phyloP scores from a whole-genome alignment of 768 basidiomycete species.

The Serpula lacrymans region DNA sequence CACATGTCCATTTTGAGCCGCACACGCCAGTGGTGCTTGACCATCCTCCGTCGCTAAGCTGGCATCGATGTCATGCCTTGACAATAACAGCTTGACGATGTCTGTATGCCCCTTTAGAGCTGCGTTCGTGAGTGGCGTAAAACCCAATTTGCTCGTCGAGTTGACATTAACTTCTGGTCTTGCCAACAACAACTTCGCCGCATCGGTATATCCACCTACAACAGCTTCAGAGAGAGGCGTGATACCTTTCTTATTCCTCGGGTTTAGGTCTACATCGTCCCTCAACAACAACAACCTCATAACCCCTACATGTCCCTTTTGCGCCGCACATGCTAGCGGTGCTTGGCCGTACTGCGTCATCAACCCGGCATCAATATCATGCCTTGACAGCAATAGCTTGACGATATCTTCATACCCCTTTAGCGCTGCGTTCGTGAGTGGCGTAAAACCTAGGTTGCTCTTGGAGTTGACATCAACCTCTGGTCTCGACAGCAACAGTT shows the following conservation, averaged over 20 bases:
- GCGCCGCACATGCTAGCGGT: slow-evolving; percentile 7
- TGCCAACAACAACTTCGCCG: not conserved
- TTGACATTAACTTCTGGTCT: not conserved
- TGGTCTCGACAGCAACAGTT: slow-evolving; percentile 2
- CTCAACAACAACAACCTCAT: slow-evolving; percentile 5
- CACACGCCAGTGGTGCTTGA: too few relatives aligned
- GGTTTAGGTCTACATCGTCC: slow-evolving; percentile 7
- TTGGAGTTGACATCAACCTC: slow-evolving; percentile 5
- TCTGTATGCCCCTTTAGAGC: slow-evolving; percentile 7
- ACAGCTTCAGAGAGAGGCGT: too few relatives aligned
- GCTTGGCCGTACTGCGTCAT: not conserved
- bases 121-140: slow-evolving; percentile 5
- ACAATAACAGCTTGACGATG: too few relatives aligned
- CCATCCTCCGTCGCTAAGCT: too few relatives aligned
- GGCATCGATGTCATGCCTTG: too few relatives aligned
- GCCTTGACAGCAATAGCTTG: slow-evolving; percentile 2
- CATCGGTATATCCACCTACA: not conserved
- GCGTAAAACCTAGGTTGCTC: not conserved
- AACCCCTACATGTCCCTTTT: slow-evolving; percentile 5
- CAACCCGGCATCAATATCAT: slow-evolving; percentile 1
- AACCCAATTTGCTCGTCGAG: not conserved
- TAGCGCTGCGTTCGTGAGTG: not conserved
- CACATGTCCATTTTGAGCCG: too few relatives aligned
- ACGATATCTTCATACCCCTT: not conserved
- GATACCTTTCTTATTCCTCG: slow-evolving; percentile 1